These are phyloP conservation scores for Cytospora leucostoma DNA, from an alignment of 2,329 filamentous ascomycete species.

Conservation along the genomic window DNA sequence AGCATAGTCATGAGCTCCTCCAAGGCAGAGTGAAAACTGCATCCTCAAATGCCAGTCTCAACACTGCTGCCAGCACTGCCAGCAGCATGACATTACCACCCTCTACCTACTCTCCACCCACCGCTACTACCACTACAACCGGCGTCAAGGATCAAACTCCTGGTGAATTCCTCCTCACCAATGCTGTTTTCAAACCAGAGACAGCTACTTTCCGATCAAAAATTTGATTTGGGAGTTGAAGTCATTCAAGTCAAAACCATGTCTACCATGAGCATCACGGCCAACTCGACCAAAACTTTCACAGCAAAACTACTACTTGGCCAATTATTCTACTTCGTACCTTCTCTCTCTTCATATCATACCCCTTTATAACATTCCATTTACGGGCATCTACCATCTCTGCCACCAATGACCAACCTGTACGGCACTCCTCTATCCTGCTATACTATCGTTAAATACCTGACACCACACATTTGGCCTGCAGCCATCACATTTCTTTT, in stretches of 20 bases:
- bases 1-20: slow-evolving; percentile 55
- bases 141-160: slow-evolving; percentile 33
- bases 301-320: neutral
- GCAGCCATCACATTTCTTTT: neutral
- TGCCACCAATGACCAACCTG: slow-evolving; percentile 16
- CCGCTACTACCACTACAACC: slow-evolving; percentile 33
- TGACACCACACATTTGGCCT: neutral
- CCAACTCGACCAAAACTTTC: slow-evolving; percentile 13
- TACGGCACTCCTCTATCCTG: neutral
- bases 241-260: neutral
- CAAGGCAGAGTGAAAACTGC: slow-evolving; percentile 40
- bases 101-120: slow-evolving; percentile 21
- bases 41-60: slow-evolving; percentile 34
- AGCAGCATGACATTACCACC: slow-evolving; percentile 19
- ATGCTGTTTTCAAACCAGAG: slow-evolving; percentile 51
- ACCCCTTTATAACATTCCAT: slow-evolving; percentile 33
- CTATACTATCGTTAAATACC: neutral
- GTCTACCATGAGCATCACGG: slow-evolving; percentile 20
- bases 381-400: slow-evolving; percentile 8
- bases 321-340: neutral
- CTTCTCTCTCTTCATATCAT: slow-evolving; percentile 18
- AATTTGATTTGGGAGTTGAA: neutral
- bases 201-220: slow-evolving; percentile 1
- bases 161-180: slow-evolving; percentile 48
- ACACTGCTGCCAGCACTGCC: slow-evolving; percentile 21